Evolutionary conservation across 345 rosid species (phyloP).

Genomic region (Camelina sativa): DNA sequence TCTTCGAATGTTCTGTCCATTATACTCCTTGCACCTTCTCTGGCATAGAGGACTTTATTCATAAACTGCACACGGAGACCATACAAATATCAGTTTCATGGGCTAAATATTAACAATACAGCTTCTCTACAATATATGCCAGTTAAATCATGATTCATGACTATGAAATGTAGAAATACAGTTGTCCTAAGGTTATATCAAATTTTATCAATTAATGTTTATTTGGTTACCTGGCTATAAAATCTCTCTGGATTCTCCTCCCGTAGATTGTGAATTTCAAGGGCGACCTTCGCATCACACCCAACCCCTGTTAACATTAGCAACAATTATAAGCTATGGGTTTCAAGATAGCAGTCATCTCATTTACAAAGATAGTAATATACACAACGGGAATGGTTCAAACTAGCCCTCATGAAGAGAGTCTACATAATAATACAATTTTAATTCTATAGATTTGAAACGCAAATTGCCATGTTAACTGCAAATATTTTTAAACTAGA

Average conservation of each 20-base stretch:
- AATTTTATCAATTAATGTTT: background rate
- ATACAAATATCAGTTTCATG: conserved; percentile 25
- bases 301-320: conserved; percentile 64
- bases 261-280: conserved; percentile 81
- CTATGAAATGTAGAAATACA: background rate
- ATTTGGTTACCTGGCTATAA: conserved; percentile 66
- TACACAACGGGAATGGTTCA: conserved; percentile 3
- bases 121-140: conserved; percentile 6
- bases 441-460: background rate
- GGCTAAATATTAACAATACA: background rate
- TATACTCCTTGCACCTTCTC: conserved; percentile 91
- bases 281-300: conserved; percentile 93
- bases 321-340: background rate
- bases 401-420: conserved; percentile 9
- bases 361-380: background rate
- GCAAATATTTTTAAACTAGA: background rate
- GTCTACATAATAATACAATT: background rate
- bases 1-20: conserved; percentile 91
- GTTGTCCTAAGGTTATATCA: background rate
- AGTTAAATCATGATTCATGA: background rate
- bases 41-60: conserved; percentile 91
- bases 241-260: conserved; percentile 90
- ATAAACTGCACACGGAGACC: conserved; percentile 64
- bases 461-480: background rate
- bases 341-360: conserved; percentile 8